Evolutionary conservation across 306 rosid species (phyloP), one percentile per base, ranked within the genome.

Genomic region (Glycine latifolia): DNA sequence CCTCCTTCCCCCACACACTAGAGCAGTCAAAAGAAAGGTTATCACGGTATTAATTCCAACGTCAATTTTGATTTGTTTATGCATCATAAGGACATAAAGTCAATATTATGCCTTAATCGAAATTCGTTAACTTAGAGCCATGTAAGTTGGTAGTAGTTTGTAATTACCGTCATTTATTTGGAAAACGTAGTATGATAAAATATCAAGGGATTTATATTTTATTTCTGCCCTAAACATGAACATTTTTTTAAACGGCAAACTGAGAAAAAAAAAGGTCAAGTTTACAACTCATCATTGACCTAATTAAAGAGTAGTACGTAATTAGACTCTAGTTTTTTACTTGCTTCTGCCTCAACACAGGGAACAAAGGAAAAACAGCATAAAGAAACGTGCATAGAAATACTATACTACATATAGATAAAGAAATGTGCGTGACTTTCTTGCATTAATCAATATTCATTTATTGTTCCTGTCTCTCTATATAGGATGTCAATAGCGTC

Each of bases 291-390:
- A 78, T 72, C 65, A 65, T 78, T 41, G 76, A 74, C 85, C 37
- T 39, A 39, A 16, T 62, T 82, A 11, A 15, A 56, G 58, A 46
- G 3, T 0, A 20, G 82, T 39, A 52, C 10, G 6, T 35, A 41
- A 62, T 35, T 52, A 16, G 50, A 41, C 3, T 15, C 0, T 8
- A 60, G 9, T 62, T 61, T 62, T 81, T 72, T 71, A 78, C 54
- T 71, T 54, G 75, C 13, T 15, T 71, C n/a, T 83, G 83, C 80
- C 80, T 72, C 80, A 35, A 46, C 73, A 7, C 0, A 46, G 86
- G 86, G 83, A 78, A 72, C 86, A 72, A 72, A 78, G 56, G 6
- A 46, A 78, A 78, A 31, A 71, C 83, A 83, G 58, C 65, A 41
- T 26, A 26, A 26, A 26, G 31, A 26, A 26, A 26, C 31, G 2